Evolutionary conservation across 78 protist genomes (phyloP).

Genomic region (Bodo saltans): DNA sequence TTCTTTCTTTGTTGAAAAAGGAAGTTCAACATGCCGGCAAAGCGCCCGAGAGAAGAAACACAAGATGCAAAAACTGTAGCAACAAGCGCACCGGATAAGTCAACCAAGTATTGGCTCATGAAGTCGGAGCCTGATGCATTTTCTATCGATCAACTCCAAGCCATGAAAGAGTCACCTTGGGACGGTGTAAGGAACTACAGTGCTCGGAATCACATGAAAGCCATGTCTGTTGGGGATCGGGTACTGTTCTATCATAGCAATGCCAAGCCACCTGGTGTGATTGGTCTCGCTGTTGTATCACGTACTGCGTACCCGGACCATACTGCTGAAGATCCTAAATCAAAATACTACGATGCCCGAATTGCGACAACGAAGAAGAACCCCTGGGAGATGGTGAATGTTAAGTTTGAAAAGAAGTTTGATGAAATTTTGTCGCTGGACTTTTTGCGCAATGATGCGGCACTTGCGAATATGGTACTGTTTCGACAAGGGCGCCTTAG

Average conservation of each 20-base stretch:
- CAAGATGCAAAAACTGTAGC: too few relatives aligned
- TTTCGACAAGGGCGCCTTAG: background rate
- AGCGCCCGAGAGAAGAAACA: too few relatives aligned
- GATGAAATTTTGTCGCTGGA: background rate
- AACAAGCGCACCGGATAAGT: too few relatives aligned
- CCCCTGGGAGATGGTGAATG: conserved; percentile 9
- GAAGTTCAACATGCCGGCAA: too few relatives aligned
- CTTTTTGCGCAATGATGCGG: background rate
- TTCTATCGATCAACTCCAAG: background rate
- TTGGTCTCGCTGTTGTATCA: conserved; percentile 28
- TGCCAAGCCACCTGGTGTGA: conserved; percentile 31
- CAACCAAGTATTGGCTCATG: conserved; percentile 11
- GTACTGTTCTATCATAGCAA: conserved; percentile 46
- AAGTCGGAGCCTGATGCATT: conserved; percentile 33
- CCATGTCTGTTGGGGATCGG: conserved; percentile 36
- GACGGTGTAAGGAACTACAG: conserved; percentile 46
- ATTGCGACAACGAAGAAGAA: background rate
- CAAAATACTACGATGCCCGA: background rate
- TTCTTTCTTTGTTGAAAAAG: too few relatives aligned
- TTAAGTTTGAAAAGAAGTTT: background rate
- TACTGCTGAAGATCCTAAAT: conserved; percentile 6
- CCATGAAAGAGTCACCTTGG: conserved; percentile 10
- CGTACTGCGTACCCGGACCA: conserved; percentile 21
- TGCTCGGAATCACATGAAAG: conserved; percentile 34
- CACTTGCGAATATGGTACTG: background rate